A percentile compares a stretch with the other conserved stretches of the same genome.
These are phyloP conservation scores for Phaeosphaeria sp. DNA, from an alignment of 2,329 filamentous ascomycete genomes.

Conservation along the genomic window DNA sequence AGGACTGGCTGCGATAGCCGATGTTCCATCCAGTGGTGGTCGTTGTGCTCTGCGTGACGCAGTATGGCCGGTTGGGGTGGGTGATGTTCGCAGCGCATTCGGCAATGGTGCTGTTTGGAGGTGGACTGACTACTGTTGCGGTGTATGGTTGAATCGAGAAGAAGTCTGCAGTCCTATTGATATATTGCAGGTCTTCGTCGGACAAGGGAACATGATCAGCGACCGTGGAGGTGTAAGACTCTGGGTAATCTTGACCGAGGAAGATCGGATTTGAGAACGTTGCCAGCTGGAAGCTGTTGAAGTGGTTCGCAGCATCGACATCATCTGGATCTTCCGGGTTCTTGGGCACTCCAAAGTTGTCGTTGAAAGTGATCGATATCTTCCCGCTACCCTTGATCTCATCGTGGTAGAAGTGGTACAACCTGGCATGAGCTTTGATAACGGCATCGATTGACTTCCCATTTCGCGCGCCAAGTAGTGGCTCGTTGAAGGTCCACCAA, in stretches of 20 bases:
- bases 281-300: constrained; percentile 51
- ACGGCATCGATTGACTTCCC: constrained; percentile 47
- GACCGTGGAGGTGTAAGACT: constrained; percentile 50
- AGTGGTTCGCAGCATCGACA: constrained; percentile 55
- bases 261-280: constrained; percentile 63
- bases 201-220: constrained; percentile 55
- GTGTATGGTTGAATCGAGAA: constrained; percentile 67
- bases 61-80: constrained; percentile 59
- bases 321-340: constrained; percentile 50
- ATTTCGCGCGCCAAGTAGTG: constrained; percentile 52
- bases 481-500: constrained; percentile 64
- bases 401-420: constrained; percentile 63
- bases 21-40: constrained; percentile 64
- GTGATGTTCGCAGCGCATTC: constrained; percentile 57
- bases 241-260: constrained; percentile 59
- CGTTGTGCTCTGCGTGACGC: constrained; percentile 56
- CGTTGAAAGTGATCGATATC: constrained; percentile 59
- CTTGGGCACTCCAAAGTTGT: constrained; percentile 48
- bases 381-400: constrained; percentile 60
- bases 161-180: constrained; percentile 59
- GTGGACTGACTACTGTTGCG: constrained; percentile 60
- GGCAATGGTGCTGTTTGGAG: constrained; percentile 52
- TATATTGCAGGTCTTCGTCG: constrained; percentile 52
- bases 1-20: constrained; percentile 62
- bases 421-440: constrained; percentile 56